phyloP scores from a whole-genome alignment of 2,329 filamentous ascomycete genomes.

The Aspergillus pseudoglaucus region DNA sequence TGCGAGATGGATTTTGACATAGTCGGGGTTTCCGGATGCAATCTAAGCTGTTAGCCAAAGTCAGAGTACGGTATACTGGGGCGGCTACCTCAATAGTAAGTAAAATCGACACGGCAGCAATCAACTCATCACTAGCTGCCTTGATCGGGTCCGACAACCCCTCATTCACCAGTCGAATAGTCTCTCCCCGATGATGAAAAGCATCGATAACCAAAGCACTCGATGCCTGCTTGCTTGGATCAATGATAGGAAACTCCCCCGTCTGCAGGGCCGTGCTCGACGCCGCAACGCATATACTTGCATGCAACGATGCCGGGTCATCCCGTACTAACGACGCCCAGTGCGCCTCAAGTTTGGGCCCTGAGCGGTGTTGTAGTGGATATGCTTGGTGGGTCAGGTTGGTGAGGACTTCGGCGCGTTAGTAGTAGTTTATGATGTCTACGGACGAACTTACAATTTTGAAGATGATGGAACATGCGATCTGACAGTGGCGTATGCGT shows the following conservation, averaged over 20 bases:
- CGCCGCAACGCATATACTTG: constrained; percentile 32
- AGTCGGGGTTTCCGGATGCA: constrained; percentile 33
- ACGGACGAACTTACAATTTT: constrained; percentile 25
- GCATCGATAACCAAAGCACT: constrained; percentile 31
- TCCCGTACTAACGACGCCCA: constrained; percentile 30
- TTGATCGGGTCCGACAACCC: constrained; percentile 31
- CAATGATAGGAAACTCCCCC: constrained; percentile 28
- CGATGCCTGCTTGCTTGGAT: constrained; percentile 22
- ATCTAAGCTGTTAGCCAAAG: constrained; percentile 22
- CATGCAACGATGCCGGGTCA: constrained; percentile 31
- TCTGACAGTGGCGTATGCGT: constrained; percentile 31
- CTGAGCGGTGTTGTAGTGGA: constrained; percentile 29
- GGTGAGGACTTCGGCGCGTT: constrained; percentile 23
- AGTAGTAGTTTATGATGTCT: constrained; percentile 3
- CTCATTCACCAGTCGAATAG: constrained; percentile 33
- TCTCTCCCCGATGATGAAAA: constrained; percentile 34
- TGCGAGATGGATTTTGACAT: constrained; percentile 35
- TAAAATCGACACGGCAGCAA: constrained; percentile 34
- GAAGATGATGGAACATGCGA: constrained; percentile 32
- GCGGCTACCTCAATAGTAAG: constrained; percentile 33
- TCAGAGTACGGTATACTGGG: not conserved
- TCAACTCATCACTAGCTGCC: constrained; percentile 34
- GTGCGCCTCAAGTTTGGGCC: constrained; percentile 27
- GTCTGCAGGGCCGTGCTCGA: constrained; percentile 29
- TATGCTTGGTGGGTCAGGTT: constrained; percentile 31